These are phyloP conservation scores for Termitomyces sp. DNA, from an alignment of 768 basidiomycete species.

Conservation along the genomic window DNA sequence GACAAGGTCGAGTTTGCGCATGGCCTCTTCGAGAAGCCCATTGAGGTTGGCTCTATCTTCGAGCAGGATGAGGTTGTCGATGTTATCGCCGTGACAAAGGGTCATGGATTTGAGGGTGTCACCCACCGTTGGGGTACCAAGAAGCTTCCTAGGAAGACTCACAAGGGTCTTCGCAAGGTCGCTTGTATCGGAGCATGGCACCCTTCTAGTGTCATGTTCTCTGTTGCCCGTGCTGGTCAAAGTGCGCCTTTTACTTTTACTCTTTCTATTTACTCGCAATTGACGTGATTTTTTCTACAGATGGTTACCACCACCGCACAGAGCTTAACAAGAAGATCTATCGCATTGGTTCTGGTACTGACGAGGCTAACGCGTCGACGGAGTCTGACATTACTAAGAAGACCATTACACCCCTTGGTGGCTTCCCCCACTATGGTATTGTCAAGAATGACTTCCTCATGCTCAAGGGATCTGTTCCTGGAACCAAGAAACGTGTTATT, in stretches of 20 bases:
- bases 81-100: constrained; percentile 97
- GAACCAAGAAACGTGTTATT: constrained; percentile 96
- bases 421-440: constrained; percentile 98
- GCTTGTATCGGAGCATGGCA: constrained; percentile 99
- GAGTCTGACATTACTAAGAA: constrained; percentile 94
- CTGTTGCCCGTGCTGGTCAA: constrained; percentile 99
- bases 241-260: constrained; percentile 45
- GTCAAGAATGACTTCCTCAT: constrained; percentile 98
- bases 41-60: constrained; percentile 81
- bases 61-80: constrained; percentile 97
- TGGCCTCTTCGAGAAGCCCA: constrained; percentile 92
- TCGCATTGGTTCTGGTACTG: constrained; percentile 78
- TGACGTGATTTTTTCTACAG: constrained; percentile 28
- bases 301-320: constrained; percentile 95
- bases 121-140: constrained; percentile 99
- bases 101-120: constrained; percentile 99
- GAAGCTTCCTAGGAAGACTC: constrained; percentile 97
- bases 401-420: constrained; percentile 94
- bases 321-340: constrained; percentile 99
- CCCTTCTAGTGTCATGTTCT: constrained; percentile 99
- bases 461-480: constrained; percentile 93
- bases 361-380: constrained; percentile 84
- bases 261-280: not conserved
- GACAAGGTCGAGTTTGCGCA: constrained; percentile 98
- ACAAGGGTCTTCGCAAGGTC: constrained; percentile 99